Conservation (phyloP, 805 yeast genomes). For the Sugiyamaella qingdaonensis region DNA sequence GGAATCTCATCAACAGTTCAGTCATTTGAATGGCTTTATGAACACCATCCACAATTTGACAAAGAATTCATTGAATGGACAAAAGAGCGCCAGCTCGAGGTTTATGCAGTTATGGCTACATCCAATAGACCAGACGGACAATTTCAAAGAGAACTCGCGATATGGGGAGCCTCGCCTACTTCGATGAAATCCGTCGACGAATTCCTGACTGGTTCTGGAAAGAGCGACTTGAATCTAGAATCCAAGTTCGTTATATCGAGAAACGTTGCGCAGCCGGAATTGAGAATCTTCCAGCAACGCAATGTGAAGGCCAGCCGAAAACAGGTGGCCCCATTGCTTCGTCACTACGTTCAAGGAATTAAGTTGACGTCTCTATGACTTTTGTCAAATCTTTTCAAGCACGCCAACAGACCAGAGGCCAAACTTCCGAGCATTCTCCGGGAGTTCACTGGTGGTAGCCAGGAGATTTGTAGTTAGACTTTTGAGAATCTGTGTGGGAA, state of each 20-base stretch:
- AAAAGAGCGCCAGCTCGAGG: constrained; percentile 34
- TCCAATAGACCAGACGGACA: constrained; percentile 30
- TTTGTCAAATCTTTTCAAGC: constrained; percentile 18
- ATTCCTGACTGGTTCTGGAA: constrained; percentile 19
- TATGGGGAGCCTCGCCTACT: constrained; percentile 22
- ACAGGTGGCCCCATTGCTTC: constrained; percentile 70
- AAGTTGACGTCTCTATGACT: constrained; percentile 2
- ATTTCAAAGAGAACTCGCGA: constrained; percentile 45
- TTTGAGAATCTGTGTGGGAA: constrained; percentile 33
- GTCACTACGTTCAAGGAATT: constrained; percentile 20
- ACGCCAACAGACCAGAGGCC: constrained; percentile 33
- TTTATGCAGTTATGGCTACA: constrained; percentile 48
- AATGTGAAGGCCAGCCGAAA: constrained; percentile 70
- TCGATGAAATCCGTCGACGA: constrained; percentile 22
- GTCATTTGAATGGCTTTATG: constrained; percentile 50
- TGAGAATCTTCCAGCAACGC: constrained; percentile 42
- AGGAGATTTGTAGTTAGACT: constrained; percentile 32
- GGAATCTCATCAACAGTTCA: constrained; percentile 79
- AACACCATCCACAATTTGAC: constrained; percentile 28
- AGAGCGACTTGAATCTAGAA: constrained; percentile 28
- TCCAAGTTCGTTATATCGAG: background rate
- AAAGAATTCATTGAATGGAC: constrained; percentile 32
- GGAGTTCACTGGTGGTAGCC: constrained; percentile 34
- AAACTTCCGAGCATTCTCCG: constrained; percentile 26
- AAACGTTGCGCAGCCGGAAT: constrained; percentile 17